Percentiles rank a stretch among this genome's conserved stretches.
phyloP scores from a whole-genome alignment of 169 alveolate species.

The Theileria orientalis region DNA sequence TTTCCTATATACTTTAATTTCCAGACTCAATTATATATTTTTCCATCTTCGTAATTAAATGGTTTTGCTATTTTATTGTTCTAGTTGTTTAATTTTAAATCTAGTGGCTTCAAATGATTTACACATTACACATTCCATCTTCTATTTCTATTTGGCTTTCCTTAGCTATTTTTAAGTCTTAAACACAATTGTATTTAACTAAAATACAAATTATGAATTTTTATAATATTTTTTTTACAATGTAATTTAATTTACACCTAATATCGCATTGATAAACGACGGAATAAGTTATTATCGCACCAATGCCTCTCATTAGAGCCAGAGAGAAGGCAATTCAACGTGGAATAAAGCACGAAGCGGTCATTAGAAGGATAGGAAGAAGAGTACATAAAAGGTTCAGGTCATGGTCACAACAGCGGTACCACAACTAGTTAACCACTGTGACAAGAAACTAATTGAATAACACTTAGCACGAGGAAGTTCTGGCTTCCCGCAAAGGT shows the following conservation, averaged over 20 bases:
- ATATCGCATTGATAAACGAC: too few relatives aligned
- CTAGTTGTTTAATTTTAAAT: background rate
- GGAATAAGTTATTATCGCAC: background rate
- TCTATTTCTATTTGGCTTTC: too few relatives aligned
- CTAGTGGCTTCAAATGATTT: too few relatives aligned
- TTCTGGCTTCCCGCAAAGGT: slow-evolving; percentile 83
- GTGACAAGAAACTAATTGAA: background rate
- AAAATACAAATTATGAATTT: too few relatives aligned
- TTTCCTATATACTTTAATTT: too few relatives aligned
- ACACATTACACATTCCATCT: background rate
- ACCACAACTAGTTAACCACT: background rate
- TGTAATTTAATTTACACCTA: too few relatives aligned
- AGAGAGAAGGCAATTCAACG: slow-evolving; percentile 75
- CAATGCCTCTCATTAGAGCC: slow-evolving; percentile 75
- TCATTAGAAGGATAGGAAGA: slow-evolving; percentile 71
- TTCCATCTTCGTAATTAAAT: background rate
- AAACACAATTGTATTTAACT: too few relatives aligned
- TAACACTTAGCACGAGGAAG: slow-evolving; percentile 67
- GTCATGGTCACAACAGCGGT: slow-evolving; percentile 84
- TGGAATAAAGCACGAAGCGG: slow-evolving; percentile 75
- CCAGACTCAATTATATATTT: too few relatives aligned
- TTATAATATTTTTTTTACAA: too few relatives aligned
- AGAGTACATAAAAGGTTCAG: slow-evolving; percentile 83
- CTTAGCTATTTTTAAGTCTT: too few relatives aligned
- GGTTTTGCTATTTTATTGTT: background rate